phyloP scores from a whole-genome alignment of 352 stramenopile genomes.

The Globisporangium camurandrum region DNA sequence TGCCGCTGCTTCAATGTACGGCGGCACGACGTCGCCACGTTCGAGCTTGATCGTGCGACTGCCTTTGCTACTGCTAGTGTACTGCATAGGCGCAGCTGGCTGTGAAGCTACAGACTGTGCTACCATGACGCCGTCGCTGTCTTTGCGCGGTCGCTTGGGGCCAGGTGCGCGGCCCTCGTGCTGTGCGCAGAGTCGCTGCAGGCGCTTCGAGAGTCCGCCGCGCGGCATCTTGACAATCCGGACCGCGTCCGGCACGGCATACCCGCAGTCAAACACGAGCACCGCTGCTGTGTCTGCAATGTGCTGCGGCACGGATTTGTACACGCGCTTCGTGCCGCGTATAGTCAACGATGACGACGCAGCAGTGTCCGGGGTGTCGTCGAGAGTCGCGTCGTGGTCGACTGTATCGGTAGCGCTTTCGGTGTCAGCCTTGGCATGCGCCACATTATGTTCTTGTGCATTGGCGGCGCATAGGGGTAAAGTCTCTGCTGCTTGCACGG shows the following conservation, averaged over 20 bases:
- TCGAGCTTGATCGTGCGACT: no score
- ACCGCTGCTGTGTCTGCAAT: neutral
- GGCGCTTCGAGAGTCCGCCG: neutral
- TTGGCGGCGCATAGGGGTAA: no score
- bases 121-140: neutral
- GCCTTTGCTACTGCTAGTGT: neutral
- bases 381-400: no score
- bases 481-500: neutral
- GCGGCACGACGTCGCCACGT: no score
- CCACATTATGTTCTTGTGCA: no score
- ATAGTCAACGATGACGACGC: neutral
- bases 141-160: neutral
- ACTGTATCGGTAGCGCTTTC: no score
- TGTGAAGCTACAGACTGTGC: neutral
- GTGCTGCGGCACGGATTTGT: neutral
- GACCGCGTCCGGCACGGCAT: neutral
- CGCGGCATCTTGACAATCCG: slow-evolving; percentile 1
- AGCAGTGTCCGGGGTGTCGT: no score
- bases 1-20: neutral
- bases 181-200: neutral
- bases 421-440: no score
- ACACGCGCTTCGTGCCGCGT: neutral
- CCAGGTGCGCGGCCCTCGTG: neutral
- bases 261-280: neutral
- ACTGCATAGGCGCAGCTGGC: no score